These are phyloP conservation scores for Sphaerobolus stellatus DNA, from an alignment of 1,284 basidiomycete species.

Conservation along the genomic window DNA sequence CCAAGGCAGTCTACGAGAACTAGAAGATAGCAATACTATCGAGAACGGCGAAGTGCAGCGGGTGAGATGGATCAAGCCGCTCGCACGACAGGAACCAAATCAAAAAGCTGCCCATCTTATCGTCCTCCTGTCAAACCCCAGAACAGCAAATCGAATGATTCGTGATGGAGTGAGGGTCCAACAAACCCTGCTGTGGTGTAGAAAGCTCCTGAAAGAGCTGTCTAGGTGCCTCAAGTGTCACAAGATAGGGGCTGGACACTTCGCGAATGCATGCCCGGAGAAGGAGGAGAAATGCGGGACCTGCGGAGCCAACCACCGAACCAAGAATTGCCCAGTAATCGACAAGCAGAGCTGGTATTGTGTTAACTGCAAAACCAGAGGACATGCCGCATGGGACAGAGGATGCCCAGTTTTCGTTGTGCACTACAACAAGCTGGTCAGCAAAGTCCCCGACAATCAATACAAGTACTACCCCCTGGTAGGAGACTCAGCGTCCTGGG, in stretches of 20 bases:
- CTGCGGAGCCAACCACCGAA: not conserved
- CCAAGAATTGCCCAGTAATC: not conserved
- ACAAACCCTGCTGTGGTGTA: not conserved
- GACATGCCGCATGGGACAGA: too few relatives aligned
- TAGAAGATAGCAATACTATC: too few relatives aligned
- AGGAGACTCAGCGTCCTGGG: too few relatives aligned
- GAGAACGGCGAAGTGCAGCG: too few relatives aligned
- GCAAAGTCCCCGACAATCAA: too few relatives aligned
- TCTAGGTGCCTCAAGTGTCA: not conserved
- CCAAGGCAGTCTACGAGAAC: not conserved
- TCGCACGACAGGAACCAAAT: not conserved
- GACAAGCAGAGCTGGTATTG: not conserved
- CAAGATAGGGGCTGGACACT: not conserved
- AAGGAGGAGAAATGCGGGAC: not conserved
- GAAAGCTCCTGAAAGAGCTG: not conserved
- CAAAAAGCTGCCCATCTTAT: not conserved
- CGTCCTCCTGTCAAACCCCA: not conserved
- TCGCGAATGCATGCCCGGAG: not conserved
- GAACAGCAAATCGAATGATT: not conserved
- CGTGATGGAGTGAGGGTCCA: not conserved
- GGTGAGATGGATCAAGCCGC: not conserved
- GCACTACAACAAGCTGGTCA: too few relatives aligned
- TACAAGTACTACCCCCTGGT: too few relatives aligned
- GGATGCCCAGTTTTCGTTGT: too few relatives aligned
- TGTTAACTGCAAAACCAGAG: too few relatives aligned